A percentile compares a stretch with the other conserved stretches of the same genome.
These are phyloP conservation scores for Parasitella parasitica DNA, from an alignment of 371 early-diverging fungal genomes.

Conservation along the genomic window DNA sequence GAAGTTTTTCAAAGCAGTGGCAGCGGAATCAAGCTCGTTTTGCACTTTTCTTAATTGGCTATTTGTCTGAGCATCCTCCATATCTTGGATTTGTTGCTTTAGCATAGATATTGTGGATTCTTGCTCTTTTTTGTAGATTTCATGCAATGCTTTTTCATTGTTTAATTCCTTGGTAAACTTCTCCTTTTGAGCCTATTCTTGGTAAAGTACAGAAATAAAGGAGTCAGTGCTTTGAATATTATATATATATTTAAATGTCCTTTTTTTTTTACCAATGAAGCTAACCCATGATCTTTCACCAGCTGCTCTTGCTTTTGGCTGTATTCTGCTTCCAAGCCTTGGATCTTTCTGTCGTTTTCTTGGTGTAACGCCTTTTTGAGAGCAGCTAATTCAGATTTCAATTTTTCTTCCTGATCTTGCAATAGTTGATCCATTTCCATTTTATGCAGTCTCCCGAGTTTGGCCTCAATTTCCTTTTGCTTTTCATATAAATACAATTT, in stretches of 20 bases:
- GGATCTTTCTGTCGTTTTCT: neutral
- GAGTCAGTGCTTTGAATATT: neutral
- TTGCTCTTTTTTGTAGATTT: conserved; percentile 2
- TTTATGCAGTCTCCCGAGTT: conserved; percentile 8
- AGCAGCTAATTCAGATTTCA: neutral
- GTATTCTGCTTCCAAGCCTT: neutral
- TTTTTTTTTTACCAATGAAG: neutral
- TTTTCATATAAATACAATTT: neutral
- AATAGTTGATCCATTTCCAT: conserved; percentile 3
- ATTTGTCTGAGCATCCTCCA: conserved; percentile 25
- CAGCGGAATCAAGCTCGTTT: conserved; percentile 22
- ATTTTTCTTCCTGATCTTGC: conserved; percentile 7
- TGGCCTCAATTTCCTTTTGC: conserved; percentile 1
- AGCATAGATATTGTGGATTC: neutral
- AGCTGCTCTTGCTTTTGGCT: neutral
- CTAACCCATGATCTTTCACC: neutral
- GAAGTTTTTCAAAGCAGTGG: conserved; percentile 25
- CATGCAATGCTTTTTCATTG: conserved; percentile 4
- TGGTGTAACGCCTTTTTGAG: neutral
- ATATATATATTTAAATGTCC: neutral
- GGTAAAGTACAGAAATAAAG: neutral
- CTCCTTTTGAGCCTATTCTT: neutral
- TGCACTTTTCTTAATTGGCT: conserved; percentile 33
- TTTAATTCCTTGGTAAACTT: neutral
- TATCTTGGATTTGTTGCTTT: conserved; percentile 6